phyloP scores from a whole-genome alignment of 2,329 filamentous ascomycete species.

The Cercospora canescens region DNA sequence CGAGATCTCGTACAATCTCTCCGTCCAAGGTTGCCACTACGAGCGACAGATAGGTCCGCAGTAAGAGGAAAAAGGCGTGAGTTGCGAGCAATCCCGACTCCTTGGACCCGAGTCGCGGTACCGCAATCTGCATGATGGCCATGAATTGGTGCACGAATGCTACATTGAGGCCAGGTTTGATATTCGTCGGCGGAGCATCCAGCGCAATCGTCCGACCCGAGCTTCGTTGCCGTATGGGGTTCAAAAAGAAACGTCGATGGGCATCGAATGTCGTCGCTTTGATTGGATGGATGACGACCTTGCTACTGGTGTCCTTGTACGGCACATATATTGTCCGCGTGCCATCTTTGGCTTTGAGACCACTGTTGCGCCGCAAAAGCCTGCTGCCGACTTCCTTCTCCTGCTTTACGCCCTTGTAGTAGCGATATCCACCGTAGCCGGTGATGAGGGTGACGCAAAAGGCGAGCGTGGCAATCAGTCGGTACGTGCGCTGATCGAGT shows the following conservation, averaged over 20 bases:
- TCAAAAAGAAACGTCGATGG: constrained; percentile 87
- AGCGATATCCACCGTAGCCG: constrained; percentile 75
- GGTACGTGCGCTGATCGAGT: constrained; percentile 68
- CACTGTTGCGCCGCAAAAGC: constrained; percentile 87
- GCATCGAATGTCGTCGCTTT: constrained; percentile 95
- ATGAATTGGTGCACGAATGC: constrained; percentile 97
- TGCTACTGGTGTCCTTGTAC: constrained; percentile 82
- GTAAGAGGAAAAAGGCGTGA: constrained; percentile 84
- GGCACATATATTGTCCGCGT: constrained; percentile 94
- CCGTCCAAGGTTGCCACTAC: constrained; percentile 91
- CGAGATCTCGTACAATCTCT: constrained; percentile 92
- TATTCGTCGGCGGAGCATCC: constrained; percentile 79
- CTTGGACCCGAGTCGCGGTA: constrained; percentile 92
- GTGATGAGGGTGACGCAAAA: constrained; percentile 77
- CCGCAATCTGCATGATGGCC: constrained; percentile 95
- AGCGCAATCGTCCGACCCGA: constrained; percentile 59
- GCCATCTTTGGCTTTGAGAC: constrained; percentile 89
- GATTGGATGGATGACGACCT: constrained; percentile 86
- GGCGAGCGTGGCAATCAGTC: constrained; percentile 72
- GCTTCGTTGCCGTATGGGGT: constrained; percentile 70
- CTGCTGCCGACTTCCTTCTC: constrained; percentile 82
- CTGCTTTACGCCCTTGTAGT: constrained; percentile 70
- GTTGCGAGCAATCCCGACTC: constrained; percentile 88
- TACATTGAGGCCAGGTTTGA: constrained; percentile 90
- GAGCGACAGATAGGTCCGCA: constrained; percentile 90